These are phyloP conservation scores for Seminavis robusta DNA, from an alignment of 108 stramenopile species.

Conservation along the genomic window DNA sequence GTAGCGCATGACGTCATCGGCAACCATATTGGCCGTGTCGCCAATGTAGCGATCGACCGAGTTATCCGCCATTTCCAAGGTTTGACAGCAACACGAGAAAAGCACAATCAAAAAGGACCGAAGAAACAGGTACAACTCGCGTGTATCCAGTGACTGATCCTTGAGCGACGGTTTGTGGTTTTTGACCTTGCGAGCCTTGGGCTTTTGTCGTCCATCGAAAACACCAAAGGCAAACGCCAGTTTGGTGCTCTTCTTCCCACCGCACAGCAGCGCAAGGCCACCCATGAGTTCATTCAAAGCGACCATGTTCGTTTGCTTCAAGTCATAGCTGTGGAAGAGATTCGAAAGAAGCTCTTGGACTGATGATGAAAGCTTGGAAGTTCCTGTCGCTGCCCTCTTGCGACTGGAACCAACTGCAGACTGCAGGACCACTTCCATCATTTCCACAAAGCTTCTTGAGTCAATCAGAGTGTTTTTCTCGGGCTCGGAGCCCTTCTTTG, in stretches of 20 bases:
- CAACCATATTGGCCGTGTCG: conserved; percentile 74
- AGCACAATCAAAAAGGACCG: conserved; percentile 81
- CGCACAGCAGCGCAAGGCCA: conserved; percentile 79
- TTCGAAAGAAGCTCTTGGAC: conserved; percentile 54
- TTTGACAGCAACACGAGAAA: conserved; percentile 88
- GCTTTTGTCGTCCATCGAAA: conserved; percentile 42
- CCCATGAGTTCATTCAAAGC: conserved; percentile 86
- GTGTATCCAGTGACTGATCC: conserved; percentile 40
- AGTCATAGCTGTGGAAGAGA: conserved; percentile 81
- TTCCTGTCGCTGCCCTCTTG: conserved; percentile 29
- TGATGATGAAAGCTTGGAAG: conserved; percentile 24
- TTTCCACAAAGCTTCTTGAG: conserved; percentile 61
- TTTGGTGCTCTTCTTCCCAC: conserved; percentile 83
- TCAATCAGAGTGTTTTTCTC: conserved; percentile 42
- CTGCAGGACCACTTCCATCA: conserved; percentile 52
- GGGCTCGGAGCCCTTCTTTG: conserved; percentile 5
- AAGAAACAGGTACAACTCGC: conserved; percentile 72
- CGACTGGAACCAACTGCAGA: conserved; percentile 10
- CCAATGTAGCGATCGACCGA: conserved; percentile 68
- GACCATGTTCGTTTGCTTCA: conserved; percentile 62
- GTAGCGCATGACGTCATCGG: conserved; percentile 79
- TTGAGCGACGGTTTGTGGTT: conserved; percentile 14
- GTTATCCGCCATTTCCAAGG: conserved; percentile 66
- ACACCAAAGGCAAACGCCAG: conserved; percentile 83
- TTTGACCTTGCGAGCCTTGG: not conserved